A percentile compares a stretch with the other conserved stretches of the same genome.
These are phyloP conservation scores for Effrenium voratum DNA, from an alignment of 73 alveolate genomes.

Conservation along the genomic window DNA sequence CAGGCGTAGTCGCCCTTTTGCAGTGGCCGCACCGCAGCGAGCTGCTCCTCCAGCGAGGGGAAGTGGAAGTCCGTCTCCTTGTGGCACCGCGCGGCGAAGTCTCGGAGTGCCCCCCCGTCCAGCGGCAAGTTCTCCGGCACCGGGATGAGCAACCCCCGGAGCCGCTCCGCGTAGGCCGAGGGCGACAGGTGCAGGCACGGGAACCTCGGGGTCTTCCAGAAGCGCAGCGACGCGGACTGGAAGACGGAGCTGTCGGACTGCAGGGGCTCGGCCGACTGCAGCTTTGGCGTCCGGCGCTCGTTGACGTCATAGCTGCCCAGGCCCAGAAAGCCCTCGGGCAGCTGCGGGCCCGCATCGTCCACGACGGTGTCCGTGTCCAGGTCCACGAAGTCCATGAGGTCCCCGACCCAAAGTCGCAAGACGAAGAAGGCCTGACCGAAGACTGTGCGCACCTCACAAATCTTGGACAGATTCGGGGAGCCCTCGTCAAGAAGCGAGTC, in stretches of 20 bases:
- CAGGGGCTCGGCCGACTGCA: not conserved
- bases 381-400: conserved; percentile 57
- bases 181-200: conserved; percentile 53
- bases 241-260: not conserved
- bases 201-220: conserved; percentile 36
- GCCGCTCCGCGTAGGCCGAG: conserved; percentile 22
- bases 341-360: conserved; percentile 88
- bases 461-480: conserved; percentile 3
- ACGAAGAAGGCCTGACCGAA: conserved; percentile 53
- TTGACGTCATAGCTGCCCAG: conserved; percentile 42
- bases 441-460: conserved; percentile 81
- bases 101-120: conserved; percentile 66
- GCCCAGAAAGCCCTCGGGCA: conserved; percentile 61
- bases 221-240: conserved; percentile 51
- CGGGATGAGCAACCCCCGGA: conserved; percentile 55
- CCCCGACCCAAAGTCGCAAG: conserved; percentile 63
- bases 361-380: conserved; percentile 19
- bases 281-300: not conserved
- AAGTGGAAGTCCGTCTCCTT: conserved; percentile 71
- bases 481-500: not conserved
- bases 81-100: conserved; percentile 58
- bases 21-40: conserved; percentile 34
- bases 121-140: conserved; percentile 43
- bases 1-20: conserved; percentile 36
- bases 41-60: conserved; percentile 82